Conservation (phyloP, 805 yeast species). For the Candida chauliodis region DNA sequence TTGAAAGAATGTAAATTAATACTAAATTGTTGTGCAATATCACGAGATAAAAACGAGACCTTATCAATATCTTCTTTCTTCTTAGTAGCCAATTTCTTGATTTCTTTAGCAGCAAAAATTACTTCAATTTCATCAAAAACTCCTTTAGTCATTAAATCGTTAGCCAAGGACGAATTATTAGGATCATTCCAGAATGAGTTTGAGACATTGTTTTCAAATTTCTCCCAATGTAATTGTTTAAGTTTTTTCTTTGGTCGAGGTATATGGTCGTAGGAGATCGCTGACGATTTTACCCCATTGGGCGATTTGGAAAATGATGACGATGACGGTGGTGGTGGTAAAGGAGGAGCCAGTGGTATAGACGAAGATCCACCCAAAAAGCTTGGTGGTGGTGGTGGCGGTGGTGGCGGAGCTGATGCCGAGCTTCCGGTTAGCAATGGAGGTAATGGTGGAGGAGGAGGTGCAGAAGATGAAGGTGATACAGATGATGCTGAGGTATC, state of each 20-base stretch:
- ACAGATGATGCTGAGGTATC: conserved; percentile 17
- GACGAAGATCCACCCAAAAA: conserved; percentile 16
- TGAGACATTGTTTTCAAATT: conserved; percentile 46
- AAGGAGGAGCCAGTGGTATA: conserved; percentile 12
- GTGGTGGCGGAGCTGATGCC: conserved; percentile 23
- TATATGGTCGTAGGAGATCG: conserved; percentile 39
- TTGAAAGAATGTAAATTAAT: conserved; percentile 69
- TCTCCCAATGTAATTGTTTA: conserved; percentile 84
- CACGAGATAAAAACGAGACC: conserved; percentile 60
- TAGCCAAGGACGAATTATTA: conserved; percentile 42
- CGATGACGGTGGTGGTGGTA: conserved; percentile 24
- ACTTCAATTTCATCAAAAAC: conserved; percentile 62
- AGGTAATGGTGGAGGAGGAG: conserved; percentile 24
- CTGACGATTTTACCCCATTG: conserved; percentile 14
- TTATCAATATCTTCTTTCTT: conserved; percentile 44
- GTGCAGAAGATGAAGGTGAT: conserved; percentile 25
- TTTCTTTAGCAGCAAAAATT: conserved; percentile 57
- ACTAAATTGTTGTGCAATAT: conserved; percentile 75
- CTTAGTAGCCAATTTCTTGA: conserved; percentile 40
- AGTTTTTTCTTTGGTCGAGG: conserved; percentile 59
- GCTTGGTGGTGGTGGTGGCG: conserved; percentile 20
- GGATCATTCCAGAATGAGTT: conserved; percentile 62
- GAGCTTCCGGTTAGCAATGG: conserved; percentile 19
- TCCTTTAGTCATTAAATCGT: conserved; percentile 54
- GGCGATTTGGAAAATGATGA: conserved; percentile 22